Percentiles rank a stretch among this genome's conserved stretches.
Conservation (phyloP, 176 grass and related monocot species). For the Typha latifolia region DNA sequence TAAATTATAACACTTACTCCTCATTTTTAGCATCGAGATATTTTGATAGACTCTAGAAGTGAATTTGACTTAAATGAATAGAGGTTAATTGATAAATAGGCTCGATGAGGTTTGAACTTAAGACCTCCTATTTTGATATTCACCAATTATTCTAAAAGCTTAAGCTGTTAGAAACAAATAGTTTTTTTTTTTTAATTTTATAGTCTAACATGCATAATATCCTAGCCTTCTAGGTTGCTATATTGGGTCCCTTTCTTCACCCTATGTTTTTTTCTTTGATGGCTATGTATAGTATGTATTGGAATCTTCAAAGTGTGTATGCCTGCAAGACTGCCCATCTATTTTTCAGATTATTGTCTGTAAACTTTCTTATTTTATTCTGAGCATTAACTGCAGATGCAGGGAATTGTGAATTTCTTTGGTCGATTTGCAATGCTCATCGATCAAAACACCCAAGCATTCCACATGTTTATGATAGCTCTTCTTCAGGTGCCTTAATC, state of each 20-base stretch:
- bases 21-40: no score
- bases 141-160: no score
- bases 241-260: background rate
- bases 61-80: no score
- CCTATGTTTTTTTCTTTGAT: background rate
- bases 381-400: conserved; percentile 9
- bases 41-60: no score
- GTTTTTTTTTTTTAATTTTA: background rate
- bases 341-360: background rate
- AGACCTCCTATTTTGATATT: no score
- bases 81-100: no score
- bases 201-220: background rate
- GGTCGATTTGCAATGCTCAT: conserved; percentile 22
- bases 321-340: background rate
- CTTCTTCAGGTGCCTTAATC: conserved; percentile 14
- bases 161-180: no score
- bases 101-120: no score
- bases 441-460: conserved; percentile 29
- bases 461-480: conserved; percentile 27
- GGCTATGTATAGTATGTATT: background rate
- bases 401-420: conserved; percentile 23
- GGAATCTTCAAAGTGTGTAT: background rate
- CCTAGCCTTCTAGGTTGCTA: background rate
- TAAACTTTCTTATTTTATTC: background rate
- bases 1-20: no score